phyloP scores from a whole-genome alignment of 495 filamentous ascomycete genomes.

The Hypoxylon lenormandii region DNA sequence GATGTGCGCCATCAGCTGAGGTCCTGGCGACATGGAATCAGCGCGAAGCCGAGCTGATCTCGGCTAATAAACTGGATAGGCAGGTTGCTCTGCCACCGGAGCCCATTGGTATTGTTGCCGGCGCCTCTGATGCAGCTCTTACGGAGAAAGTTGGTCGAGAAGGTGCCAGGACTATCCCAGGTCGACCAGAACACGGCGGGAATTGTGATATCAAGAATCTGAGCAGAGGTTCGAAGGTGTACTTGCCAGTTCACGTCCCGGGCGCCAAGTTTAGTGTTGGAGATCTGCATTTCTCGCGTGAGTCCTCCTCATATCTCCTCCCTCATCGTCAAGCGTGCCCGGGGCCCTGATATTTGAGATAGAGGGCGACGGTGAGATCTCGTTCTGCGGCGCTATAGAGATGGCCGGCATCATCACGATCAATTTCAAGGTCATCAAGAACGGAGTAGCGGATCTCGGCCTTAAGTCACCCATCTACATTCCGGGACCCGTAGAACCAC shows the following conservation, averaged over 20 bases:
- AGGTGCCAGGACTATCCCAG: conserved; percentile 89
- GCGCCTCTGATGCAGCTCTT: conserved; percentile 69
- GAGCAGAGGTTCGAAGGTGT: conserved; percentile 85
- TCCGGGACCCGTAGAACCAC: conserved; percentile 90
- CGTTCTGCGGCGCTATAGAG: conserved; percentile 95
- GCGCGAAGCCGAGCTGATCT: conserved; percentile 82
- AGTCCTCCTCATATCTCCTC: conserved; percentile 22
- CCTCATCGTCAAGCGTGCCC: not conserved
- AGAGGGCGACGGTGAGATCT: conserved; percentile 93
- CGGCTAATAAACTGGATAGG: conserved; percentile 72
- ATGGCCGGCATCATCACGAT: conserved; percentile 95
- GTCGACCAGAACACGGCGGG: conserved; percentile 74
- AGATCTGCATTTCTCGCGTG: conserved; percentile 85
- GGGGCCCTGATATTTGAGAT: not conserved
- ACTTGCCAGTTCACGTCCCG: conserved; percentile 82
- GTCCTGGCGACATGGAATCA: conserved; percentile 78
- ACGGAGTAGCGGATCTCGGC: conserved; percentile 78
- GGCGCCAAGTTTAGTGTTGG: conserved; percentile 95
- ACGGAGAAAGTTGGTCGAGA: conserved; percentile 83
- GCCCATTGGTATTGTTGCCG: conserved; percentile 76
- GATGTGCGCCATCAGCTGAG: conserved; percentile 84
- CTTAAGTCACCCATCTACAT: conserved; percentile 91
- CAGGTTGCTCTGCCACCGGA: conserved; percentile 85
- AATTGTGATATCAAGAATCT: conserved; percentile 94
- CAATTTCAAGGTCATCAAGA: conserved; percentile 89